Percentiles rank a stretch among this genome's conserved stretches.
phyloP scores from a whole-genome alignment of 352 stramenopile genomes.

The Phytopythium mirpurense region DNA sequence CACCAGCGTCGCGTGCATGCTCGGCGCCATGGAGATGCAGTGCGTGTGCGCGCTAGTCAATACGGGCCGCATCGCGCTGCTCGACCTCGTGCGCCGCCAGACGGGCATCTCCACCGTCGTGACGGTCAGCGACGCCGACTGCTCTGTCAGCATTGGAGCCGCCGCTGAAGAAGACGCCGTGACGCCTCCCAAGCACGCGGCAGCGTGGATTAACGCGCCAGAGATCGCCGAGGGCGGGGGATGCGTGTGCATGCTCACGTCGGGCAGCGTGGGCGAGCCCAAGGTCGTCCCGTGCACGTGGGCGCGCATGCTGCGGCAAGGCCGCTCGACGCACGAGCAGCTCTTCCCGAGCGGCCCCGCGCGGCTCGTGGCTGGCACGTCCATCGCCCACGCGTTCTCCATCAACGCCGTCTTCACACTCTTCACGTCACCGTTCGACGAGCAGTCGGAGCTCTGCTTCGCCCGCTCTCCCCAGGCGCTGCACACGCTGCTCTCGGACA shows the following conservation, averaged over 20 bases:
- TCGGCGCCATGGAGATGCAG: conserved; percentile 58
- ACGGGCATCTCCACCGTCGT: conserved; percentile 59
- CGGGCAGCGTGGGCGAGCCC: conserved; percentile 64
- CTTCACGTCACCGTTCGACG: conserved; percentile 58
- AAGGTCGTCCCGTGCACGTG: conserved; percentile 80
- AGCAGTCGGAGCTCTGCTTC: conserved; percentile 68
- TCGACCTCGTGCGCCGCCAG: conserved; percentile 43
- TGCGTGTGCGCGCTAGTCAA: conserved; percentile 54
- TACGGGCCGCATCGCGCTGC: conserved; percentile 35
- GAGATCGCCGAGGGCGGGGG: conserved; percentile 24
- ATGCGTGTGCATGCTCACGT: conserved; percentile 79
- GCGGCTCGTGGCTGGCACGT: conserved; percentile 70
- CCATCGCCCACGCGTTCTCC: conserved; percentile 81
- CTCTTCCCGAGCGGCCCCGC: conserved; percentile 61
- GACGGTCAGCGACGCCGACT: conserved; percentile 31
- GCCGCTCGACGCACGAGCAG: conserved; percentile 63
- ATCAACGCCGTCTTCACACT: conserved; percentile 85
- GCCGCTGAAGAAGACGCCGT: conserved; percentile 3
- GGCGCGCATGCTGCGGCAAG: conserved; percentile 72
- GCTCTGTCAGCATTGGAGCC: conserved; percentile 9
- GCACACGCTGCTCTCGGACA: conserved; percentile 38
- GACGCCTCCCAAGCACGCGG: neutral
- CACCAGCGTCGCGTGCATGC: conserved; percentile 66
- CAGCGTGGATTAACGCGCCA: conserved; percentile 28
- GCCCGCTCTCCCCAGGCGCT: conserved; percentile 39